Base-by-base conservation (phyloP, 2,329 filamentous ascomycete genomes). In the Cladosporium sp. region DNA sequence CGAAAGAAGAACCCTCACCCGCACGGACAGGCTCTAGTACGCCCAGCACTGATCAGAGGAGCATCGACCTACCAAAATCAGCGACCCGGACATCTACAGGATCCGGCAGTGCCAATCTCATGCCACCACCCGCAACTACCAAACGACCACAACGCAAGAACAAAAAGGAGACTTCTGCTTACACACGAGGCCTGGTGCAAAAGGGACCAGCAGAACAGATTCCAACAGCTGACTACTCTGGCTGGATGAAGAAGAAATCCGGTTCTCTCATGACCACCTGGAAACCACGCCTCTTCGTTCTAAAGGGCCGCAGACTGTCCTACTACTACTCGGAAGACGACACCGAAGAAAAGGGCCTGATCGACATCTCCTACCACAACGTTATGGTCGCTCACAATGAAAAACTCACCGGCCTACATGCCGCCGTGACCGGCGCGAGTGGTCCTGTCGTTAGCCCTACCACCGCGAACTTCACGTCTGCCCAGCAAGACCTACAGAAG, bases 171-270 rank as follows among this genome's bases (percentile, higher is more conserved):
- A 99, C 94, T 0, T 97, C 92, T 69, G 94, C 94, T 0, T 99
- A 97, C 74, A 90, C 87, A 17, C 88, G 90, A 30, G 94, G 94
- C 0, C 77, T 97, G 40, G 83, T 89, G 66, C 92, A 92, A 74
- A 88, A 93, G 61, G 78, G 84, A 0, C 94, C 94, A 0, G 81
- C 86, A 58, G 90, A 96, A 70, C 92, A 93, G 61, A 94, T 96
- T 74, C 78, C 86, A 62, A 86, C 85, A 61, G 93, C 91, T 58
- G 93, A 99, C 70, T 97, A 96, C 73, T 93, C 88, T 68, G 94
- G 94, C 1, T 99, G 94, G 94, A 99, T 99, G 94, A 97, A 94
- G 80, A 99, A 99, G 82, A 92, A 95, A 75, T 96, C 91, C 60
- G 93, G 91, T 1, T 94, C 93, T 69, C 80, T 97, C 36, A 96